A percentile compares a stretch with the other conserved stretches of the same genome.
phyloP scores from a whole-genome alignment of 2,329 filamentous ascomycete genomes.

The Metarhizium sp. region DNA sequence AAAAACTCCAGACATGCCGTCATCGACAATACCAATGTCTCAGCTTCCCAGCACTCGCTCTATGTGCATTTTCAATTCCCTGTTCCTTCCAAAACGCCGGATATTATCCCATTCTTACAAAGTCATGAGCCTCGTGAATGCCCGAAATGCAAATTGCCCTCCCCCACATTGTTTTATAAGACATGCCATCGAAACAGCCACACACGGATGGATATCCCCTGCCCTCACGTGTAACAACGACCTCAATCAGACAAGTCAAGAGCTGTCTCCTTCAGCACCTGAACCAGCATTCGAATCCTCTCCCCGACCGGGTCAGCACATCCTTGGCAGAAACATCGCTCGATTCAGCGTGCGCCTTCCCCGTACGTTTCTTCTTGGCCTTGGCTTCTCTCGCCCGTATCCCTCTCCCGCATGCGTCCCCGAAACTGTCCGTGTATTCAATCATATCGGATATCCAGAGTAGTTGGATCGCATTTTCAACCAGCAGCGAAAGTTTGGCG shows the following conservation, averaged over 20 bases:
- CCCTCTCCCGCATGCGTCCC: constrained; percentile 32
- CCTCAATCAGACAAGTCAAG: constrained; percentile 9
- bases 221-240: neutral
- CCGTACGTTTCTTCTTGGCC: constrained; percentile 29
- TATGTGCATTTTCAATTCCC: no score
- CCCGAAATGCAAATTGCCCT: neutral
- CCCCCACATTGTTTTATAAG: neutral
- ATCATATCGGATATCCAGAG: constrained; percentile 29
- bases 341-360: constrained; percentile 21
- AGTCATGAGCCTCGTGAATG: neutral
- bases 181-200: no score
- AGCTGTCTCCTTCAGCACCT: constrained; percentile 19
- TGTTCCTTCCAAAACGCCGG: neutral
- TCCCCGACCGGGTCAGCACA: constrained; percentile 33
- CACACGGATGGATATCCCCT: neutral
- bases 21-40: neutral
- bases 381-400: constrained; percentile 40
- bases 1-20: neutral
- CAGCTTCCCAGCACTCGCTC: neutral
- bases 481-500: constrained; percentile 58
- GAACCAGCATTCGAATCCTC: constrained; percentile 31
- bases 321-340: constrained; percentile 32
- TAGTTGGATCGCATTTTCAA: constrained; percentile 56
- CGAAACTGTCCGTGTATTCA: constrained; percentile 26
- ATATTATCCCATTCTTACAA: neutral